Evolutionary conservation across 2,329 filamentous ascomycete species (phyloP).

Genomic region (Calonectria honghensis): DNA sequence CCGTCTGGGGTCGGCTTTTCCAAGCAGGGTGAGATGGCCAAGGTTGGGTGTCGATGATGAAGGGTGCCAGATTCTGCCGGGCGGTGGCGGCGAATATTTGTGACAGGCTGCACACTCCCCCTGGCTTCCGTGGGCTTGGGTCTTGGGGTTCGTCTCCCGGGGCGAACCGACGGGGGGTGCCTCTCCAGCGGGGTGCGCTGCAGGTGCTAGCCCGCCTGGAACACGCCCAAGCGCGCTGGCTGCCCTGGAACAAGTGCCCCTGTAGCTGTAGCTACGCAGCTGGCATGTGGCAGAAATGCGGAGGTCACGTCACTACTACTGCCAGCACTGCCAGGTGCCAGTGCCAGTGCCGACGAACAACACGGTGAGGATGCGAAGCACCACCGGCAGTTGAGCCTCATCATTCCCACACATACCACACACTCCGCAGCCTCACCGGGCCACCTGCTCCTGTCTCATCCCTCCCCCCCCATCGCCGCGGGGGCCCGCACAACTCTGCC

Average conservation of each 20-base stretch:
- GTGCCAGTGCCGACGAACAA: background rate
- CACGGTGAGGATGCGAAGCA: background rate
- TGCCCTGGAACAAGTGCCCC: slow-evolving; percentile 2
- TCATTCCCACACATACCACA: background rate
- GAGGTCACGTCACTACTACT: slow-evolving; percentile 2
- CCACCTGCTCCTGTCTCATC: slow-evolving; percentile 7
- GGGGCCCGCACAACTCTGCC: background rate
- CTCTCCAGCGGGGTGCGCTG: slow-evolving; percentile 39
- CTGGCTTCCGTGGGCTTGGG: background rate
- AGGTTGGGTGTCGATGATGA: slow-evolving; percentile 39
- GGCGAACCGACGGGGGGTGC: slow-evolving; percentile 27
- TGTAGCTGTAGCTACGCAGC: slow-evolving; percentile 2
- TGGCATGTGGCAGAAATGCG: slow-evolving; percentile 17
- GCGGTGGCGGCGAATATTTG: slow-evolving; percentile 53
- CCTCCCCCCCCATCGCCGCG: slow-evolving; percentile 14
- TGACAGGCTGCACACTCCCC: background rate
- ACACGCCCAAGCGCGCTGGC: slow-evolving; percentile 3
- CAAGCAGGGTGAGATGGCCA: background rate
- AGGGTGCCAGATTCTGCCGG: slow-evolving; percentile 57
- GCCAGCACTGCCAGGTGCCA: background rate
- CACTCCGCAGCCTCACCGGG: background rate
- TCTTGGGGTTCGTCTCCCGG: slow-evolving; percentile 23
- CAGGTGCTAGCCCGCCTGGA: slow-evolving; percentile 37
- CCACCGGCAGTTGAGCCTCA: slow-evolving; percentile 17
- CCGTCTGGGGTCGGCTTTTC: background rate